These are phyloP conservation scores for Penicillium sp. DNA, from an alignment of 2,329 filamentous ascomycete species.

Conservation along the genomic window DNA sequence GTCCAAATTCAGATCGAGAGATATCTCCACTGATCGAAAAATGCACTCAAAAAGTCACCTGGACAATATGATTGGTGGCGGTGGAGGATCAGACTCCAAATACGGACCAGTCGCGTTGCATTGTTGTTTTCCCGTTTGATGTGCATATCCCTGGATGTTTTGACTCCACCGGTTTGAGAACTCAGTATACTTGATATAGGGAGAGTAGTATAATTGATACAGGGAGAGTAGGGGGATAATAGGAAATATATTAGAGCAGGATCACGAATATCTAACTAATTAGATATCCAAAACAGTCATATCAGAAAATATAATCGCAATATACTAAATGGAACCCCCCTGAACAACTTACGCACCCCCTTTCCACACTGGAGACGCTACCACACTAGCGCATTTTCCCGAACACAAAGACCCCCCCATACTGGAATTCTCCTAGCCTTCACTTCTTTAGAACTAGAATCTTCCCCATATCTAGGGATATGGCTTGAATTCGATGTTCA, in stretches of 20 bases:
- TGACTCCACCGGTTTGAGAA: background rate
- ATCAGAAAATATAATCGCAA: too few species aligned
- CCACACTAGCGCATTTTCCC: slow-evolving; percentile 13
- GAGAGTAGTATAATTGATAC: too few species aligned
- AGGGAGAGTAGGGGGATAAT: too few species aligned
- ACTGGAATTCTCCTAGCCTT: slow-evolving; percentile 3
- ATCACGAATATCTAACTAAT: too few species aligned
- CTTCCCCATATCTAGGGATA: slow-evolving; percentile 4
- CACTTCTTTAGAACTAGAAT: slow-evolving; percentile 3
- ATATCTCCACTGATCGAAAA: background rate
- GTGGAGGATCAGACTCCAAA: background rate
- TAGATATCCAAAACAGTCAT: too few species aligned
- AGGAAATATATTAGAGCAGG: too few species aligned
- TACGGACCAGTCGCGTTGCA: slow-evolving; percentile 10
- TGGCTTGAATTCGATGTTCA: slow-evolving; percentile 16
- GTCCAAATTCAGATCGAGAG: background rate
- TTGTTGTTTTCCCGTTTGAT: background rate
- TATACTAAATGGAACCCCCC: slow-evolving; percentile 1
- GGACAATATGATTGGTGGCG: slow-evolving; percentile 2
- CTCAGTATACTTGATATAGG: too few species aligned
- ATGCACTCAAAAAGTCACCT: background rate
- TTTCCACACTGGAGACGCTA: slow-evolving; percentile 22
- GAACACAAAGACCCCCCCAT: background rate
- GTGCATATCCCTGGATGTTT: background rate
- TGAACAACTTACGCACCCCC: slow-evolving; percentile 20